phyloP scores from a whole-genome alignment of 257 asterid species.

The Solanum bulbocastanum region DNA sequence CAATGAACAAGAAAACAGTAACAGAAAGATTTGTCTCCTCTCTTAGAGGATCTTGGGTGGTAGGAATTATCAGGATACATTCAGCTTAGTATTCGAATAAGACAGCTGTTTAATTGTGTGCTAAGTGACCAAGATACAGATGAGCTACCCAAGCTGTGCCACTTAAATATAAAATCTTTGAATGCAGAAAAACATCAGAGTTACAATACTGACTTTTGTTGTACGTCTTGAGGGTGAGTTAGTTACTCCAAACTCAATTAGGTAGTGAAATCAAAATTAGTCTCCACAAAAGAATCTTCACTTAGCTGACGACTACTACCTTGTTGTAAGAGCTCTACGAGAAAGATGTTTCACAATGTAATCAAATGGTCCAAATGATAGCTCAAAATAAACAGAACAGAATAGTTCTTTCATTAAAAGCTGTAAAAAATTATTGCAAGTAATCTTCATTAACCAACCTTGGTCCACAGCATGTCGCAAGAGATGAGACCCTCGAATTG shows the following conservation, averaged over 20 bases:
- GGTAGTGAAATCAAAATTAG: neutral
- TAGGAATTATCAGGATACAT: neutral
- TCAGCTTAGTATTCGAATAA: neutral
- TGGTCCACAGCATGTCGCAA: constrained; percentile 98
- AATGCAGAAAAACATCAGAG: neutral
- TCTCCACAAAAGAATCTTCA: neutral
- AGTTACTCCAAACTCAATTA: neutral
- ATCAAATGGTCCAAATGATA: neutral
- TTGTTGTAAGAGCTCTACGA: neutral
- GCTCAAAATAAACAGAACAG: neutral
- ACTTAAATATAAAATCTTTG: neutral
- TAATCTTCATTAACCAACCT: constrained; percentile 40
- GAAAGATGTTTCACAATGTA: neutral
- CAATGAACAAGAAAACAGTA: neutral
- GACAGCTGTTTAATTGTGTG: neutral
- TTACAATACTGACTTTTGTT: neutral
- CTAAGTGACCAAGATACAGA: neutral
- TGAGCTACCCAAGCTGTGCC: neutral
- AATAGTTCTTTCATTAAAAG: neutral
- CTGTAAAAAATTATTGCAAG: neutral
- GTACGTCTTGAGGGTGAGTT: neutral
- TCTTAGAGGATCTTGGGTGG: neutral
- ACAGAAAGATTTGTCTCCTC: neutral
- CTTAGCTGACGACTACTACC: neutral
- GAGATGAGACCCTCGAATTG: constrained; percentile 98